Conservation (phyloP, 1,284 basidiomycete genomes). For the Peniophora sp. region DNA sequence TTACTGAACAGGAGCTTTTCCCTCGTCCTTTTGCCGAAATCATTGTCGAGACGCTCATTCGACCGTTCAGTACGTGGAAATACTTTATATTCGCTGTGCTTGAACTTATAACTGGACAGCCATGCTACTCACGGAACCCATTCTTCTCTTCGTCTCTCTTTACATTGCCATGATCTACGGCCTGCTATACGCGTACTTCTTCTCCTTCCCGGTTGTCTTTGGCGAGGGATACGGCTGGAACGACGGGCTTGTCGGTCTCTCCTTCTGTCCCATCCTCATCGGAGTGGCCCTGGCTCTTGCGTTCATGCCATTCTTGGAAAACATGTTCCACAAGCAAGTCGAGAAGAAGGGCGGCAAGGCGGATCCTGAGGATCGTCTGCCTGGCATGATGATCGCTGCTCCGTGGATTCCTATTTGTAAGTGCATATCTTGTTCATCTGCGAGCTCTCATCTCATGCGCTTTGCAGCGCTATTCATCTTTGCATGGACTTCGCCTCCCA, state of each 20-base stretch:
- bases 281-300: slow-evolving; percentile 32
- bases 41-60: slow-evolving; percentile 18
- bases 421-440: neutral
- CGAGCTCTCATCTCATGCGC: neutral
- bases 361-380: slow-evolving; percentile 1
- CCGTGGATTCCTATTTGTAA: slow-evolving; percentile 16
- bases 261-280: slow-evolving; percentile 36
- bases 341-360: slow-evolving; percentile 16
- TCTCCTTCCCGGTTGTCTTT: slow-evolving; percentile 33
- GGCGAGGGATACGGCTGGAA: slow-evolving; percentile 31
- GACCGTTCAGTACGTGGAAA: slow-evolving; percentile 23
- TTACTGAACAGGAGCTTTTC: slow-evolving; percentile 32
- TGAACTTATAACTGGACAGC: slow-evolving; percentile 12
- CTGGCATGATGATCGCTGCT: slow-evolving; percentile 28
- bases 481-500: slow-evolving; percentile 21
- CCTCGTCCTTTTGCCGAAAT: slow-evolving; percentile 16
- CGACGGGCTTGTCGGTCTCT: slow-evolving; percentile 34
- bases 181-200: slow-evolving; percentile 20
- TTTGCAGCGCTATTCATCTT: slow-evolving; percentile 26
- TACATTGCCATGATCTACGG: slow-evolving; percentile 39
- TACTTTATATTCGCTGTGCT: neutral
- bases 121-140: slow-evolving; percentile 35
- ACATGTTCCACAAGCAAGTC: slow-evolving; percentile 18
- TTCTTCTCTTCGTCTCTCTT: slow-evolving; percentile 36
- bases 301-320: slow-evolving; percentile 28